Evolutionary conservation across 2,329 filamentous ascomycete species (phyloP).

Genomic region (Calonectria pauciramosa): DNA sequence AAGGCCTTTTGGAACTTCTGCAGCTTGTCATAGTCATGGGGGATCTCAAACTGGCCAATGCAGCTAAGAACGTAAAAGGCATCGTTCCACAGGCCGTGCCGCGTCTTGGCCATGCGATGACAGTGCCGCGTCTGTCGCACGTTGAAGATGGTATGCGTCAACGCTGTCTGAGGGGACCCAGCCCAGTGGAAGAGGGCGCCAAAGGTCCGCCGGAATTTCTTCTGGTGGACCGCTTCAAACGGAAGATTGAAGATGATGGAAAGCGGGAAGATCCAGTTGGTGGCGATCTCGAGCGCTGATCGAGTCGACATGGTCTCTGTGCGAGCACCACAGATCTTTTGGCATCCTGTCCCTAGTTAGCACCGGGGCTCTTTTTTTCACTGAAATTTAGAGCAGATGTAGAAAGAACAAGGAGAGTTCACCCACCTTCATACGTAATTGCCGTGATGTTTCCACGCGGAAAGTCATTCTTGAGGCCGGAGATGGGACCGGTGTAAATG

Average conservation of each 20-base stretch:
- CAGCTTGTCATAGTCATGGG: neutral
- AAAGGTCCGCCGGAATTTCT: slow-evolving; percentile 12
- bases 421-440: neutral
- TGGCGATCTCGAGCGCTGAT: slow-evolving; percentile 13
- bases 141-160: slow-evolving; percentile 22
- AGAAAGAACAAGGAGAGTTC: too few relatives aligned
- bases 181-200: slow-evolving; percentile 13
- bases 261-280: slow-evolving; percentile 19
- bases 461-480: neutral
- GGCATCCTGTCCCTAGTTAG: neutral
- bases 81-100: slow-evolving; percentile 19
- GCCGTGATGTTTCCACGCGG: neutral
- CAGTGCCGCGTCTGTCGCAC: slow-evolving; percentile 18
- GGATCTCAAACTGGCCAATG: slow-evolving; percentile 15
- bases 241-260: slow-evolving; percentile 17
- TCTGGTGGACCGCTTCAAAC: slow-evolving; percentile 15
- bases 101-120: slow-evolving; percentile 21
- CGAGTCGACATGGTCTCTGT: slow-evolving; percentile 12
- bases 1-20: slow-evolving; percentile 7
- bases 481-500: neutral
- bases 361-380: neutral
- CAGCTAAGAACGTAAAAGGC: slow-evolving; percentile 20
- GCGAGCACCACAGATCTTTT: slow-evolving; percentile 3
- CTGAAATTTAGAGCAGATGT: too few relatives aligned
- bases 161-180: slow-evolving; percentile 15